Conservation (phyloP, 495 filamentous ascomycete species). For the Penicillium crystallinum region DNA sequence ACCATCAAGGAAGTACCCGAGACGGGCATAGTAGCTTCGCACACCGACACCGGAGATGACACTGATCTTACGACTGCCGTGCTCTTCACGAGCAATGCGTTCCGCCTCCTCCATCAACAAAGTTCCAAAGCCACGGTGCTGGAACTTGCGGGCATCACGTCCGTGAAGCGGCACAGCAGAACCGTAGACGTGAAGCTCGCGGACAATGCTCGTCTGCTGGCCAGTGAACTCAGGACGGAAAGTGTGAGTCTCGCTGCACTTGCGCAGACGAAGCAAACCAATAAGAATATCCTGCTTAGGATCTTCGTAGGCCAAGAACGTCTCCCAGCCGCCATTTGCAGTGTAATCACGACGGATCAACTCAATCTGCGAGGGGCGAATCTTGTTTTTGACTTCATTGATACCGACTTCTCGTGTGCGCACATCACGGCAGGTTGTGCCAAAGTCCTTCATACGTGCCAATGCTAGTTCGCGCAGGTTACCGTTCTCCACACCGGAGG, state of each 20-base stretch:
- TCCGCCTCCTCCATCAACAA: conserved; percentile 97
- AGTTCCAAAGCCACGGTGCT: conserved; percentile 96
- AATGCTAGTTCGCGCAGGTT: conserved; percentile 91
- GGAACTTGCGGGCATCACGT: conserved; percentile 89
- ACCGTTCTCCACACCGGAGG: conserved; percentile 94
- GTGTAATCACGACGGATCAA: conserved; percentile 92
- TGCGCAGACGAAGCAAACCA: conserved; percentile 80
- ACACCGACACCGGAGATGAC: conserved; percentile 96
- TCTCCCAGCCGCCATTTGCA: conserved; percentile 97
- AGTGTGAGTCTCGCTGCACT: conserved; percentile 83
- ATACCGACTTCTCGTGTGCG: conserved; percentile 95
- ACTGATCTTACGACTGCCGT: conserved; percentile 86
- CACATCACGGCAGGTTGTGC: conserved; percentile 95
- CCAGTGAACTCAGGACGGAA: conserved; percentile 82
- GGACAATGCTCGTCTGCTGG: conserved; percentile 85
- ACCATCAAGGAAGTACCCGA: conserved; percentile 90
- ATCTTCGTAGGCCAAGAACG: conserved; percentile 95
- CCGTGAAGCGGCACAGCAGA: conserved; percentile 93
- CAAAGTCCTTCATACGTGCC: conserved; percentile 96
- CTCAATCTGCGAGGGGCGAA: conserved; percentile 92
- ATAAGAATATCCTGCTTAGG: conserved; percentile 98
- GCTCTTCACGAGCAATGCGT: conserved; percentile 87
- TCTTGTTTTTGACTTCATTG: conserved; percentile 98
- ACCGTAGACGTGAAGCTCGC: conserved; percentile 95
- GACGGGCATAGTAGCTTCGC: conserved; percentile 83